Evolutionary conservation across 1,284 basidiomycete genomes (phyloP), one percentile per base, ranked within the genome.

Genomic region (Heterobasidion parviporum): DNA sequence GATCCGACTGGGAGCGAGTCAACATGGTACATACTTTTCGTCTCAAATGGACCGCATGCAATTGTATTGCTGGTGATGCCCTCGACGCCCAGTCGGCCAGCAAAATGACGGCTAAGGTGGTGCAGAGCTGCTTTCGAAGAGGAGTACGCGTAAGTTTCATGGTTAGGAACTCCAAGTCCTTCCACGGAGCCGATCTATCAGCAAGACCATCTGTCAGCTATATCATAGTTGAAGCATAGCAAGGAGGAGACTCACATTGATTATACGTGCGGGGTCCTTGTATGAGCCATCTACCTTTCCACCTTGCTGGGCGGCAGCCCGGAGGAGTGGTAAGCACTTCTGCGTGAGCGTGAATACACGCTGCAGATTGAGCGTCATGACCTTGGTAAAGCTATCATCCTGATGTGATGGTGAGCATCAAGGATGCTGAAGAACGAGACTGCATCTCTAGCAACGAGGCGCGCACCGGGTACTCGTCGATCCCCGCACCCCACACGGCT

Each of bases 271-370:
- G n/a, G 79, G 80, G 61, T 81, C 78, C 20, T 65, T 67, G 64
- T 72, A 80, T 2, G 65, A 65, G 4, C 59, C 55, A 6, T 67
- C 70, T 12, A 70, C 66, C 56, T 66, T 67, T 2, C 77, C 78
- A 26, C 75, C 73, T 43, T 72, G 70, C 57, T 74, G 70, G 1
- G 77, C 79, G 10, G 76, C 82, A 12, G 73, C 74, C 6, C 79
- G 77, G 14, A 87, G 74, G 20, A 88, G 68, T 2, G 85, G 86
- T 1, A 86, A 68, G 16, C 83, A 72, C 63, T 81, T 81, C 66
- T 89, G 87, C 6, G 82, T 86, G 41, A 89, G 66, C 0, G 80
- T 86, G 65, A 89, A 89, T 2, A 87, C 84, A 3, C 85, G 75
- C 63, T 87, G 83, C 26, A 87, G 66, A 66, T 89, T 87, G 54